Evolutionary conservation across 768 basidiomycete species (phyloP), one percentile per base, ranked within the genome.

Genomic region (Saitozyma podzolica): DNA sequence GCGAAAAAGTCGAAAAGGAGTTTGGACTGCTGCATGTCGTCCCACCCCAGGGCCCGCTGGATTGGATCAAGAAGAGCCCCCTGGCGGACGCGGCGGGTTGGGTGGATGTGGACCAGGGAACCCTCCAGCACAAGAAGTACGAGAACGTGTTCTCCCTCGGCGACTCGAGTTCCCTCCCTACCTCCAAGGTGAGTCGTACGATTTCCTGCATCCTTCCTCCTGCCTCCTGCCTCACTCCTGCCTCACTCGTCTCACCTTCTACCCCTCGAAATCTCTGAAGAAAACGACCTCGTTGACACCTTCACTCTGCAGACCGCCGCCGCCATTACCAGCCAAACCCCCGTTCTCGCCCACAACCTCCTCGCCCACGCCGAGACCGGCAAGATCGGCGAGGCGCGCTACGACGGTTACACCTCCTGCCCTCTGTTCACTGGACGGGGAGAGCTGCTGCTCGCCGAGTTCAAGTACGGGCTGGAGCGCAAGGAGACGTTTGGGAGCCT

Each of bases 101-200:
- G 91, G 92, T 98, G 1, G 85, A 88, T 50, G 91, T 99, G 47
- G 84, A 95, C 80, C 82, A 86, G 63, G 84, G 81, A 8, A 95
- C 91, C 1, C 84, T 94, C 40, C 88, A 89, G 70, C 92, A 94
- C 73, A 85, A 83, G 59, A 94, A 94, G 63, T 89, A 87, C 19
- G 84, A 82, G 47, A 97, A 96, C 78, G 85, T 97, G 40, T 97
- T 93, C 79, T 84, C 91, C 8, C 75, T 97, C 10, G 95, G 95
- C n/a, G 95, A 99, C 76, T 90, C 89, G 72, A 89, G 91, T 20
- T 90, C 88, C 42, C 80, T 96, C 39, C 95, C 95, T 8, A 98
- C 92, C 37, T 92, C 90, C 79, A 99, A 95, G 65, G 75, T 76
- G 67, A 64, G 74, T 59, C 37, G 2, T 11, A 13, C 11, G 16